A percentile compares a stretch with the other conserved stretches of the same genome.
Conservation (phyloP, 352 stramenopile species). For the Phytophthora pistaciae region DNA sequence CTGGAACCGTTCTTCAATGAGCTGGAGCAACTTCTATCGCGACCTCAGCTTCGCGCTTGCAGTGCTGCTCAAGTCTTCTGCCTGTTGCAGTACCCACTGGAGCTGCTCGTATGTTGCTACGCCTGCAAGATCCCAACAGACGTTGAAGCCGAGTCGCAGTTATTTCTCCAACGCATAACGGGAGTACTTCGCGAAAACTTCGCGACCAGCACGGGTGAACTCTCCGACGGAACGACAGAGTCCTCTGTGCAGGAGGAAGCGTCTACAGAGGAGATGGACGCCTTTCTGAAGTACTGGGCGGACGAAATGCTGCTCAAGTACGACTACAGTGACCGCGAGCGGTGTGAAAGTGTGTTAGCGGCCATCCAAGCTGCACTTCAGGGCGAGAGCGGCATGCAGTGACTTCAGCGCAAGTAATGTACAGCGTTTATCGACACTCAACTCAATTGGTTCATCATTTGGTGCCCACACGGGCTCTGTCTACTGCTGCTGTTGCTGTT, state of each 20-base stretch:
- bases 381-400: not conserved
- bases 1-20: slow-evolving; percentile 28
- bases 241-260: not conserved
- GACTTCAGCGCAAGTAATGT: not conserved
- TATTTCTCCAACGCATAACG: slow-evolving; percentile 32
- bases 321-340: slow-evolving; percentile 44
- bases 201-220: not conserved
- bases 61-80: slow-evolving; percentile 34
- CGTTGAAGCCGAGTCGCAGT: slow-evolving; percentile 20
- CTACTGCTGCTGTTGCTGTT: slow-evolving; percentile 26
- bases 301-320: slow-evolving; percentile 61
- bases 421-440: not conserved
- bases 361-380: slow-evolving; percentile 24
- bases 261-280: slow-evolving; percentile 23
- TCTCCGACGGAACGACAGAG: not conserved
- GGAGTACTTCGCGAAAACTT: slow-evolving; percentile 16
- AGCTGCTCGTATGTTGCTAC: slow-evolving; percentile 50
- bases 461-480: slow-evolving; percentile 14
- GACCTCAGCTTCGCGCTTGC: slow-evolving; percentile 23
- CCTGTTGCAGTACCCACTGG: slow-evolving; percentile 54
- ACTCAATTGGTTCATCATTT: slow-evolving; percentile 7
- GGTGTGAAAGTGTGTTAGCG: slow-evolving; percentile 37
- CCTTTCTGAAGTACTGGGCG: slow-evolving; percentile 42
- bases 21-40: slow-evolving; percentile 31
- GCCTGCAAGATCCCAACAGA: slow-evolving; percentile 36